Evolutionary conservation across 2,329 filamentous ascomycete genomes (phyloP).

Genomic region (Annulohypoxylon truncatum): DNA sequence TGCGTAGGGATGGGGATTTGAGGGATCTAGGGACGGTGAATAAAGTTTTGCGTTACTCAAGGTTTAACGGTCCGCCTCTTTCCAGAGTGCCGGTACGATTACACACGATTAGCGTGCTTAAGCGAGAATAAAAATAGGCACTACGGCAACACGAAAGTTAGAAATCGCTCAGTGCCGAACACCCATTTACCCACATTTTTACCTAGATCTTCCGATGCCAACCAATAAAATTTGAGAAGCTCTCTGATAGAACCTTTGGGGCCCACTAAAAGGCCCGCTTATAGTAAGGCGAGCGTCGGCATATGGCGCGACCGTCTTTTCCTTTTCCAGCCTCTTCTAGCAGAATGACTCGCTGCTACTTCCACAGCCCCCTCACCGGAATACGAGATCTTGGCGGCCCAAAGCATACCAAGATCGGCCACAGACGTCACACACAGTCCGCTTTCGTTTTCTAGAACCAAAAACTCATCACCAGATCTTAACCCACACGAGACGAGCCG

Average conservation of each 20-base stretch:
- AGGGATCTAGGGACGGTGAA: not conserved
- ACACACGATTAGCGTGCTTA: constrained; percentile 22
- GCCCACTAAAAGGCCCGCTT: constrained; percentile 11
- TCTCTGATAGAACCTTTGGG: constrained; percentile 5
- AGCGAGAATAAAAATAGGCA: constrained; percentile 32
- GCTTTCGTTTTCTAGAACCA: constrained; percentile 21
- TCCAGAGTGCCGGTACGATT: constrained; percentile 26
- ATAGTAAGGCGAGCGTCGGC: constrained; percentile 16
- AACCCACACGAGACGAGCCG: constrained; percentile 29
- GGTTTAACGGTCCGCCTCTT: constrained; percentile 16
- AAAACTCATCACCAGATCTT: constrained; percentile 33
- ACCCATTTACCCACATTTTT: constrained; percentile 1
- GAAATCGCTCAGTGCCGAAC: constrained; percentile 23
- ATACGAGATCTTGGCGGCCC: constrained; percentile 49
- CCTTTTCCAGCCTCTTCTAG: constrained; percentile 22
- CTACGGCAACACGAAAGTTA: constrained; percentile 26
- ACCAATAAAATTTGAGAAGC: constrained; percentile 5
- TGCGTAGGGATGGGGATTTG: not conserved
- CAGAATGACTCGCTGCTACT: constrained; percentile 18
- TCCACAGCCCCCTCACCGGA: constrained; percentile 31
- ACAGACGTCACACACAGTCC: constrained; percentile 41
- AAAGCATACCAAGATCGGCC: constrained; percentile 34
- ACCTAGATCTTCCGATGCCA: not conserved
- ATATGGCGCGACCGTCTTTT: constrained; percentile 22
- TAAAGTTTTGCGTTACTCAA: constrained; percentile 4